phyloP scores from a whole-genome alignment of 2,329 filamentous ascomycete species.

The Monosporascus sp. region DNA sequence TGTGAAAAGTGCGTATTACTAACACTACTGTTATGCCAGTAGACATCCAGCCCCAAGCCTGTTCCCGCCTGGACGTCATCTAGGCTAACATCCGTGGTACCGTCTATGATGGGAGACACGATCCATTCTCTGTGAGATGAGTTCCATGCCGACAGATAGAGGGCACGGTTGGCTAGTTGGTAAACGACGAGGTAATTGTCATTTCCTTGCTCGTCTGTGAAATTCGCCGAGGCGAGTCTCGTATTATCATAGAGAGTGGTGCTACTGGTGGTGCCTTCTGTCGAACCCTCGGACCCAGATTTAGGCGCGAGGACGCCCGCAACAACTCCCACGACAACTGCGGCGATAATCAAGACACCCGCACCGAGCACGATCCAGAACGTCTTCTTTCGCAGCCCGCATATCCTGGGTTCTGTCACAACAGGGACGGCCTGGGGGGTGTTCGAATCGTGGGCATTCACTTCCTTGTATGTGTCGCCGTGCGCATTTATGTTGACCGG shows the following conservation, averaged over 20 bases:
- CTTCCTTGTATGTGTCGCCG: not conserved
- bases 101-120: conserved; percentile 1
- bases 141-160: conserved; percentile 1
- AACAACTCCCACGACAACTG: conserved; percentile 8
- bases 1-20: not conserved
- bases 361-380: conserved; percentile 10
- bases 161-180: not conserved
- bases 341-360: conserved; percentile 6
- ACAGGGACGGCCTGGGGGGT: not conserved
- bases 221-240: not conserved
- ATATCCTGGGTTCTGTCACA: conserved; percentile 7
- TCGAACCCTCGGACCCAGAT: not conserved
- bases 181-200: conserved; percentile 1
- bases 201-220: not conserved
- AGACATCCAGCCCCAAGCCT: not conserved
- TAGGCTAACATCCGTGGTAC: not conserved
- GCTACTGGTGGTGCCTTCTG: not conserved
- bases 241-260: not conserved
- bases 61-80: not conserved
- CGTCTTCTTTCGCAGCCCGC: conserved; percentile 6
- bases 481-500: not conserved
- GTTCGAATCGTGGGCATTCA: not conserved
- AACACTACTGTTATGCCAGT: not conserved
- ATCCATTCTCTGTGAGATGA: conserved; percentile 3
- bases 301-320: conserved; percentile 2